phyloP scores from a whole-genome alignment of 768 basidiomycete genomes.

The Chiua virens region DNA sequence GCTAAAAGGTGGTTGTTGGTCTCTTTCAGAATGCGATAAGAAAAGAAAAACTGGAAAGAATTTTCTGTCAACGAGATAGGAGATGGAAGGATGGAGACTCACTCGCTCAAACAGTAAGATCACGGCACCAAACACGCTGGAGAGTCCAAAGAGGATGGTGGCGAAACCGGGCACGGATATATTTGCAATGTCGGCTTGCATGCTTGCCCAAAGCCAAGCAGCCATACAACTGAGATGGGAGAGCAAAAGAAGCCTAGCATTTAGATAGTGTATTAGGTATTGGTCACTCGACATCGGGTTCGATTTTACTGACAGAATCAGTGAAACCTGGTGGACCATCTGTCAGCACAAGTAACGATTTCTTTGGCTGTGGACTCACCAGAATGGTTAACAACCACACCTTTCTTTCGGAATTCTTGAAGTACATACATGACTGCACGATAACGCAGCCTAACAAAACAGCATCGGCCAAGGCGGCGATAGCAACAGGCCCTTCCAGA shows the following conservation, averaged over 20 bases:
- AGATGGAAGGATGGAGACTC: not conserved
- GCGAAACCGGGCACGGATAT: conserved; percentile 10
- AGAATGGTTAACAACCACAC: conserved; percentile 11
- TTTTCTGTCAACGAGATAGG: not conserved
- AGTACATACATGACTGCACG: conserved; percentile 28
- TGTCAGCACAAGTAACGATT: not conserved
- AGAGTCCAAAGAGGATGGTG: conserved; percentile 18
- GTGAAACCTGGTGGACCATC: conserved; percentile 7
- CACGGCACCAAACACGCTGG: conserved; percentile 11
- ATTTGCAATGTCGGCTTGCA: not conserved
- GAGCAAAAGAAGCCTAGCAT: conserved; percentile 14
- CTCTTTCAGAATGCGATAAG: conserved; percentile 13
- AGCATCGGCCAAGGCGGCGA: conserved; percentile 23
- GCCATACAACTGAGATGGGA: conserved; percentile 16
- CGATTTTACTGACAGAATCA: conserved; percentile 18
- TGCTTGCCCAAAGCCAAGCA: conserved; percentile 22
- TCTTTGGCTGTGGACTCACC: conserved; percentile 12
- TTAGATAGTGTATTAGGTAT: not conserved
- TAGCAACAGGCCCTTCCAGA: conserved; percentile 26
- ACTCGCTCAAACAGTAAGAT: conserved; percentile 18
- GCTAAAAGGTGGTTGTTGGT: conserved; percentile 16
- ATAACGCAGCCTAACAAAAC: conserved; percentile 24
- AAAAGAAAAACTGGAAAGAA: conserved; percentile 19
- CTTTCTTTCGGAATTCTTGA: conserved; percentile 17
- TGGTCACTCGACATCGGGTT: not conserved